These are phyloP conservation scores for Amanita molliuscula DNA, from an alignment of 768 basidiomycete species.

Conservation along the genomic window DNA sequence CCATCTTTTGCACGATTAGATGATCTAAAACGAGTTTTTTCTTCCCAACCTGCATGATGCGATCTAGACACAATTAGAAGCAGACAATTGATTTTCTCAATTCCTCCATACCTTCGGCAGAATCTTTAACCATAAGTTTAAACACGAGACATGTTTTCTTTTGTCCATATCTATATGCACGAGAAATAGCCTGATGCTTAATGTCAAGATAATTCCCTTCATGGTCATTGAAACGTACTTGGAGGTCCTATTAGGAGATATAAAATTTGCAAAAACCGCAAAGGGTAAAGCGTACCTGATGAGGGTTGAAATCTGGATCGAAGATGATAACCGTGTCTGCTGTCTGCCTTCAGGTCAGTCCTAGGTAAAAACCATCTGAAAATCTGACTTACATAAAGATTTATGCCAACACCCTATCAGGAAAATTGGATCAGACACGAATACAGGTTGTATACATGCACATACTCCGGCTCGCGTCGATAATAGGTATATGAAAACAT, in stretches of 20 bases:
- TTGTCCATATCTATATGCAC: constrained; percentile 92
- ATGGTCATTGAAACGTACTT: constrained; percentile 39
- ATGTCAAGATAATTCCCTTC: background rate
- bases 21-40: constrained; percentile 93
- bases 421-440: background rate
- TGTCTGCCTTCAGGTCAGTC: constrained; percentile 38
- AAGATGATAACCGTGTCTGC: constrained; percentile 92
- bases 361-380: background rate
- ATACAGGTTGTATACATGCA: background rate
- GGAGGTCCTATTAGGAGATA: constrained; percentile 51
- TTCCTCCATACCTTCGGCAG: constrained; percentile 62
- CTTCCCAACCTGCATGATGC: constrained; percentile 88
- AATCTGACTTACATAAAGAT: constrained; percentile 40
- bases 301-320: constrained; percentile 98
- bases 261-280: background rate
- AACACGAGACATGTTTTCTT: constrained; percentile 91
- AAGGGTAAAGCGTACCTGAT: constrained; percentile 47
- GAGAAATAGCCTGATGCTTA: constrained; percentile 71
- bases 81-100: background rate
- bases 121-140: constrained; percentile 92
- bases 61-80: constrained; percentile 40
- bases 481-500: constrained; percentile 84
- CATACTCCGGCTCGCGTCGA: constrained; percentile 80
- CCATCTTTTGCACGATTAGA: constrained; percentile 94
- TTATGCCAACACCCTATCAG: constrained; percentile 75